Conservation (phyloP, 2,329 filamentous ascomycete species). For the Colletotrichum spaethianum region DNA sequence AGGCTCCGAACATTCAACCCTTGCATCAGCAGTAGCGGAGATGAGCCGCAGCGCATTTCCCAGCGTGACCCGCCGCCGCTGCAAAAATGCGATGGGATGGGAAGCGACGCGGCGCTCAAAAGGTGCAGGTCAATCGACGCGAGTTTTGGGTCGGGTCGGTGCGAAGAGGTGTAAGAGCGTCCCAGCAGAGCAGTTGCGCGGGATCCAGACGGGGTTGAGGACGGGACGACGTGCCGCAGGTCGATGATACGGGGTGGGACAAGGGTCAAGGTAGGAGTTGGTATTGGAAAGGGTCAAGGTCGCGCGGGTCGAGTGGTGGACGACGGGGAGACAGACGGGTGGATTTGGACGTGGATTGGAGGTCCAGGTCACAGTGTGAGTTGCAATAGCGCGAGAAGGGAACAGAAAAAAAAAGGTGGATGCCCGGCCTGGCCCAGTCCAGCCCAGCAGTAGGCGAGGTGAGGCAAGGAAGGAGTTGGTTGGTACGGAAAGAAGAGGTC, state of each 20-base stretch:
- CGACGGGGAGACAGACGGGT: constrained; percentile 28
- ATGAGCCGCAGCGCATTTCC: constrained; percentile 41
- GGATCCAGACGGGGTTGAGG: constrained; percentile 39
- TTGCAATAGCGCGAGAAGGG: not conserved
- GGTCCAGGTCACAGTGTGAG: constrained; percentile 13
- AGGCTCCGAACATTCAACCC: constrained; percentile 37
- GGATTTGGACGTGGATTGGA: constrained; percentile 16
- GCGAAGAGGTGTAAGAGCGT: constrained; percentile 25
- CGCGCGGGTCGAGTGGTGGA: constrained; percentile 27
- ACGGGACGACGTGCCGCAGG: constrained; percentile 41
- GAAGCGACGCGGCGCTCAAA: constrained; percentile 19
- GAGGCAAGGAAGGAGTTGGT: constrained; percentile 7
- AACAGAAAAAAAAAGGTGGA: constrained; percentile 8
- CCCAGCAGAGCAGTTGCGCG: constrained; percentile 32
- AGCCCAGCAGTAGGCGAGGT: not conserved
- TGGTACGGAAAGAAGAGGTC: not conserved
- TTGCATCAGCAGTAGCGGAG: constrained; percentile 40
- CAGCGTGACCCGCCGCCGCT: constrained; percentile 37
- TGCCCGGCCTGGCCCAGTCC: constrained; percentile 20
- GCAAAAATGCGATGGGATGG: constrained; percentile 26
- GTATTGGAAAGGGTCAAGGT: constrained; percentile 35
- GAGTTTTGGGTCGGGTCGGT: constrained; percentile 27
- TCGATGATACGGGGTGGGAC: constrained; percentile 40
- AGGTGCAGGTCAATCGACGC: constrained; percentile 38
- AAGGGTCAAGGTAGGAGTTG: constrained; percentile 40